Evolutionary conservation across 208 protist species (phyloP).

Genomic region (Blechomonas ayalai): DNA sequence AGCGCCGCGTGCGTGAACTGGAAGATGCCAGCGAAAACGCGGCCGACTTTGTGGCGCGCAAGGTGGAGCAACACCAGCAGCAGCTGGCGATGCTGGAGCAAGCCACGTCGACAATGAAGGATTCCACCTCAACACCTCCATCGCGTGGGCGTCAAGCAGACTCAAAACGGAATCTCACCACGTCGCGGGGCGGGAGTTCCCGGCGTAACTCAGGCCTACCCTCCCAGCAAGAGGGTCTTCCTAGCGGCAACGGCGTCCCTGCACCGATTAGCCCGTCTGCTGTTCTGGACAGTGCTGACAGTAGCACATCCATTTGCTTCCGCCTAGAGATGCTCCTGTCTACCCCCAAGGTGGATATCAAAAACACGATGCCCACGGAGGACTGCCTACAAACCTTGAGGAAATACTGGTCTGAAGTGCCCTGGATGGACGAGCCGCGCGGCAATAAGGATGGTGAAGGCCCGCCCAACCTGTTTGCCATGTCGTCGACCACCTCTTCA

Average conservation of each 20-base stretch:
- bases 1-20: constrained; percentile 15
- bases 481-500: neutral
- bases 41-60: constrained; percentile 24
- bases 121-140: neutral
- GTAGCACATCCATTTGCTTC: constrained; percentile 20
- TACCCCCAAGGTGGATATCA: constrained; percentile 34
- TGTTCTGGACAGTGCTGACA: constrained; percentile 29
- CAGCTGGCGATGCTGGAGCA: constrained; percentile 3
- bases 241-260: neutral
- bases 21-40: constrained; percentile 29
- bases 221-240: neutral
- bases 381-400: no score
- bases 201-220: neutral
- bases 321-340: constrained; percentile 41
- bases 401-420: constrained; percentile 5
- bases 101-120: constrained; percentile 4
- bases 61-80: constrained; percentile 16
- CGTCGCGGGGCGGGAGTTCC: neutral
- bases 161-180: constrained; percentile 9
- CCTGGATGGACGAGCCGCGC: neutral
- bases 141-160: neutral
- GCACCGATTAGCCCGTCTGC: no score
- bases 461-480: neutral
- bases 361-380: constrained; percentile 13
- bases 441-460: neutral